Evolutionary conservation across 352 stramenopile genomes (phyloP), one percentile per base, ranked within the genome.

Genomic region (Vaucheria bursata): DNA sequence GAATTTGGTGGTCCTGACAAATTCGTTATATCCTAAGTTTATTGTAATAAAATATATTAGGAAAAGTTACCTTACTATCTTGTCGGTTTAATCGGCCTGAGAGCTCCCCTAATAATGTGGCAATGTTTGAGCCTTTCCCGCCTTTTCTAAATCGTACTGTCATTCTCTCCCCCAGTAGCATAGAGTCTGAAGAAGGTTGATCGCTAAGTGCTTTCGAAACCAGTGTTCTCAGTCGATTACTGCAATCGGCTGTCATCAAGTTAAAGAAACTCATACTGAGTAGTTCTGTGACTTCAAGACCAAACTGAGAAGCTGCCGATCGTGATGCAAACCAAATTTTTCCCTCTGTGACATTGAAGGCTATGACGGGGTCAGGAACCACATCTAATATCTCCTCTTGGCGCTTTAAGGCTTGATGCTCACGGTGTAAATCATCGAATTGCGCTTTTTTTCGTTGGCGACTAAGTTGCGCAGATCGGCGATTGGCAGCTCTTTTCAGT

Each of bases 321-420:
- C 39, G 75, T 37, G 69, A 79, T 35, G 76, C 76, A 40, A 81
- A 81, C 69, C 69, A 81, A 25, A 81, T 73, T 3, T 49, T 32
- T 25, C 76, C 76, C 31, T 49, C 37, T 1, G 35, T 25, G 0
- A 72, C 52, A 45, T 81, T 49, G 38, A 81, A 81, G 37, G 76
- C 76, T 31, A 81, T 79, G 32, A 81, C 70, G 25, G 76, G 76
- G 64, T 81, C 76, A 32, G 76, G 76, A 37, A 78, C 71, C 0
- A 81, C 76, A 52, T 59, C 76, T 0, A 81, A 72, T 71, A 81
- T 81, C 69, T 81, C 76, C 35, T 81, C 76, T n/a, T 81, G 76
- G 0, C 76, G 38, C 70, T 79, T 52, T 3, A 81, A 40, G 53
- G 77, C 76, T 40, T 81, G 37, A 67, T 81, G 72, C 70, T 81